phyloP scores from a whole-genome alignment of 768 basidiomycete genomes.

The Amanita jacksonii region DNA sequence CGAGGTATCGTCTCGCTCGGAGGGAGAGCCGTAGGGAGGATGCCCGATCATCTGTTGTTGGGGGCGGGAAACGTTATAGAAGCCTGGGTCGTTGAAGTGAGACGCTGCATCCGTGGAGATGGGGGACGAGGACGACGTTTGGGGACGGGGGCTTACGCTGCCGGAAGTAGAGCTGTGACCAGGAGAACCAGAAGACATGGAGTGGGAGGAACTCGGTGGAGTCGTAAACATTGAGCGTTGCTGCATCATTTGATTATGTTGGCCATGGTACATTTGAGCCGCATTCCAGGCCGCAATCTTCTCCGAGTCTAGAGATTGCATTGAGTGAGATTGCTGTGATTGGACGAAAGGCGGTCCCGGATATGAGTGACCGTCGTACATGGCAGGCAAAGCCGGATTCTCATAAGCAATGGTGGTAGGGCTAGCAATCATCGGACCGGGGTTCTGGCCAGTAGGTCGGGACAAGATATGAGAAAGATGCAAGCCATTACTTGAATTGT shows the following conservation, averaged over 20 bases:
- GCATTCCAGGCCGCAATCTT: conserved; percentile 17
- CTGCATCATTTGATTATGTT: conserved; percentile 12
- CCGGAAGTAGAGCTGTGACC: conserved; percentile 8
- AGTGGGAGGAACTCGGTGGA: conserved; percentile 13
- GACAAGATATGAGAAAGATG: conserved; percentile 12
- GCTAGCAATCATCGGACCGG: conserved; percentile 11
- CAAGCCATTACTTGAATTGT: conserved; percentile 8
- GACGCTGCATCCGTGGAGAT: conserved; percentile 6
- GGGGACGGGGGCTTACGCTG: conserved; percentile 9
- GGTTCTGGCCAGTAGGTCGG: conserved; percentile 9
- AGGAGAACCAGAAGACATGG: conserved; percentile 10
- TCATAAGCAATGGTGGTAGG: conserved; percentile 9
- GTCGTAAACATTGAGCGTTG: conserved; percentile 17
- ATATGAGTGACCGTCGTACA: conserved; percentile 10
- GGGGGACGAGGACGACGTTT: conserved; percentile 6
- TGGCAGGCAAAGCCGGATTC: conserved; percentile 7
- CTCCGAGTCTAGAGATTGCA: conserved; percentile 10
- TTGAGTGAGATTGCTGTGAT: conserved; percentile 1
- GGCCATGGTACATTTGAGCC: conserved; percentile 10
- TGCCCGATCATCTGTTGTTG: conserved; percentile 10
- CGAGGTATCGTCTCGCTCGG: conserved; percentile 3
- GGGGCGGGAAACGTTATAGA: conserved; percentile 6
- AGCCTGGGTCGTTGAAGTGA: conserved; percentile 7
- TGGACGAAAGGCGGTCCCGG: conserved; percentile 7
- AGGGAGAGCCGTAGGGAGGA: neutral